Conservation (phyloP, 345 rosid species). For the Brassica juncea region DNA sequence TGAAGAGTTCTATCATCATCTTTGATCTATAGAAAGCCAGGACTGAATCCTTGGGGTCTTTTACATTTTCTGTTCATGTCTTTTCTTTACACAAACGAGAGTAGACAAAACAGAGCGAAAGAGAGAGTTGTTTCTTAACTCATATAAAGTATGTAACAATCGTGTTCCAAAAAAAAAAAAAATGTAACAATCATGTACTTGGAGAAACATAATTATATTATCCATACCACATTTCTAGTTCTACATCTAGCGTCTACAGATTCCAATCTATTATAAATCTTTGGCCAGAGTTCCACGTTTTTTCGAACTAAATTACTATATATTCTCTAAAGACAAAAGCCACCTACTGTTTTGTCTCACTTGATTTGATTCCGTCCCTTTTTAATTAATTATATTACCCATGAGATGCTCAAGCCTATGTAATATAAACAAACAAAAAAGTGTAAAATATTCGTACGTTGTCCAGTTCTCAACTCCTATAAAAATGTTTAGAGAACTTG, state of each 20-base stretch:
- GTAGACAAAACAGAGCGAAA: neutral
- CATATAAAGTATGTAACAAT: neutral
- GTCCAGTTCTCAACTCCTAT: neutral
- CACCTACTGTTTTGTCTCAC: constrained; percentile 4
- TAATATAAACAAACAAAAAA: neutral
- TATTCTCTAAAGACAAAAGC: neutral
- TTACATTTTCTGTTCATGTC: neutral
- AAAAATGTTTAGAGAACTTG: neutral
- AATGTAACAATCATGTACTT: neutral
- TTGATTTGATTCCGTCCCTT: neutral
- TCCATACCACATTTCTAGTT: neutral
- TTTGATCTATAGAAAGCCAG: neutral
- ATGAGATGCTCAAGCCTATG: neutral
- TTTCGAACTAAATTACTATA: neutral
- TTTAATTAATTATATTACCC: neutral
- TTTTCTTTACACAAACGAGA: neutral
- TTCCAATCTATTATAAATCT: neutral
- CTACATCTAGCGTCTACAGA: neutral
- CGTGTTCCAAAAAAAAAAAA: too few species aligned
- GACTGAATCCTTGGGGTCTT: neutral
- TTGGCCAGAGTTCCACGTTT: constrained; percentile 12
- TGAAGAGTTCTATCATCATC: neutral
- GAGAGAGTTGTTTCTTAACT: neutral
- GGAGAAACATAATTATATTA: neutral
- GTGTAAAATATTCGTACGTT: neutral